phyloP scores from a whole-genome alignment of 2,329 filamentous ascomycete species.

The Aspergillus bombycis region DNA sequence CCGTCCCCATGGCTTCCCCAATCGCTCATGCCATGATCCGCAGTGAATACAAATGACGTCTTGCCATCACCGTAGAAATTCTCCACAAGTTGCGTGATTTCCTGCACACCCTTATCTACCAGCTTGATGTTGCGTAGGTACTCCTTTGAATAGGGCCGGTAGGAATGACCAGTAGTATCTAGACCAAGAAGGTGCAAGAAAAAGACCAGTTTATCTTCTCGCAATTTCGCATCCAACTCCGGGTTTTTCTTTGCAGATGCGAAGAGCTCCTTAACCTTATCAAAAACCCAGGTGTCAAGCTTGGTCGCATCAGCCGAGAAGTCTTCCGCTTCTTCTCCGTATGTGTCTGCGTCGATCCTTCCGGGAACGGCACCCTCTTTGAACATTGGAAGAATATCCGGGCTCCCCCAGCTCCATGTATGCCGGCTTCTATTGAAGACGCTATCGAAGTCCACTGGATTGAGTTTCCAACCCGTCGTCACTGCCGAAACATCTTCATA shows the following conservation, averaged over 20 bases:
- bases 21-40: conserved; percentile 98
- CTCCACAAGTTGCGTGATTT: conserved; percentile 79
- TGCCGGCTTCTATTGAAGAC: conserved; percentile 96
- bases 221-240: conserved; percentile 71
- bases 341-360: conserved; percentile 82
- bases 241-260: conserved; percentile 75
- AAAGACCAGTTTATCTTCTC: conserved; percentile 87
- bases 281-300: conserved; percentile 94
- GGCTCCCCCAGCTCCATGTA: conserved; percentile 99
- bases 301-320: conserved; percentile 80
- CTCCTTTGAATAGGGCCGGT: conserved; percentile 90
- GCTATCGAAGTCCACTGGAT: conserved; percentile 97
- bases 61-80: conserved; percentile 82
- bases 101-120: conserved; percentile 85
- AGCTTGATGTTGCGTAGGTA: conserved; percentile 94
- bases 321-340: conserved; percentile 83
- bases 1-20: conserved; percentile 99
- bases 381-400: conserved; percentile 97
- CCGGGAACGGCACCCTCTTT: conserved; percentile 87
- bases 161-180: conserved; percentile 85
- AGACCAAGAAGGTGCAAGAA: conserved; percentile 92
- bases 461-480: conserved; percentile 96
- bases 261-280: conserved; percentile 87
- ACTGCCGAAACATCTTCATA: conserved; percentile 99
- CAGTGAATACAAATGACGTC: conserved; percentile 95